phyloP scores from a whole-genome alignment of 2,329 filamentous ascomycete species.

The Fusarium siculi region DNA sequence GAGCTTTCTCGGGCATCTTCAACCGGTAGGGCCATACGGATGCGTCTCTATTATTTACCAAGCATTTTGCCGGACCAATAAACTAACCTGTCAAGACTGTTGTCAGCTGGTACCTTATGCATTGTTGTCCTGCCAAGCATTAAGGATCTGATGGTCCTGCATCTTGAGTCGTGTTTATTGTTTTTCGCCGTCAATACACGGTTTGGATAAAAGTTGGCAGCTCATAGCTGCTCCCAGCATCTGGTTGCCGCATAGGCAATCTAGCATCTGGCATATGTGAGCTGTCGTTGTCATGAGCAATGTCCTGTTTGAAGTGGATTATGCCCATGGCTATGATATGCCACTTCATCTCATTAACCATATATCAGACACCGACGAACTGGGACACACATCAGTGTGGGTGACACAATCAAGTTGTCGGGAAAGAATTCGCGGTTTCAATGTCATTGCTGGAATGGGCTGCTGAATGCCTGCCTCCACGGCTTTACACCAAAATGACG shows the following conservation, averaged over 20 bases:
- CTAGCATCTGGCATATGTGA: conserved; percentile 19
- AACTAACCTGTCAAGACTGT: not conserved
- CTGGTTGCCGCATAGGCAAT: conserved; percentile 33
- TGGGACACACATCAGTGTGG: not conserved
- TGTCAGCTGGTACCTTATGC: conserved; percentile 17
- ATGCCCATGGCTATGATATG: not conserved
- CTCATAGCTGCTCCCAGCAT: conserved; percentile 13
- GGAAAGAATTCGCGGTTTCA: not conserved
- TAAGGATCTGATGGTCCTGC: conserved; percentile 21
- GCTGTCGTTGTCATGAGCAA: conserved; percentile 2
- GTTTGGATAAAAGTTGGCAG: not conserved
- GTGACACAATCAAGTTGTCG: not conserved
- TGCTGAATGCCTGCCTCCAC: not conserved
- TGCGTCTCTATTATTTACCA: conserved; percentile 17
- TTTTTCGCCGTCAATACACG: conserved; percentile 7
- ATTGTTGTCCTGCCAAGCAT: conserved; percentile 35
- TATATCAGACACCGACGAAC: conserved; percentile 5
- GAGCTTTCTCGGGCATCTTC: conserved; percentile 27
- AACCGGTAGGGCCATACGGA: conserved; percentile 30
- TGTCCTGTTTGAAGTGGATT: not conserved
- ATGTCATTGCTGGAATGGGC: not conserved
- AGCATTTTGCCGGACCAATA: conserved; percentile 6
- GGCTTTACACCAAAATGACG: conserved; percentile 23
- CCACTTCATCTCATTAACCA: not conserved
- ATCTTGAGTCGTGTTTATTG: conserved; percentile 30